These are phyloP conservation scores for Leucogyrophana mollusca DNA, from an alignment of 768 basidiomycete species.

Conservation along the genomic window DNA sequence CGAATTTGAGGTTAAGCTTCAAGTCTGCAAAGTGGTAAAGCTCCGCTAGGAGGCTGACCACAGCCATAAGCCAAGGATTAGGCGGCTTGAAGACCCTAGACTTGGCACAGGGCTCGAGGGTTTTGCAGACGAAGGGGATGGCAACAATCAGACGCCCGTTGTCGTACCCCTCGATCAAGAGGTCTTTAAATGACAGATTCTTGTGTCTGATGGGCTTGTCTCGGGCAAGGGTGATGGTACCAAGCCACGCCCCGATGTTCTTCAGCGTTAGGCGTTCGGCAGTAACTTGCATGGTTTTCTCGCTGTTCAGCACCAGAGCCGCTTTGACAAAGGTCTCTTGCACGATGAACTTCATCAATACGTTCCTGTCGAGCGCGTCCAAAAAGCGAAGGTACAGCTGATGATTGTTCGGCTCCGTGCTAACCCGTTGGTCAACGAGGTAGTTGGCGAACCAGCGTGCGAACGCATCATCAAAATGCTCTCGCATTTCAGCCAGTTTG, in stretches of 20 bases:
- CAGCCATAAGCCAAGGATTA: slow-evolving; percentile 98
- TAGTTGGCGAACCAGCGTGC: slow-evolving; percentile 98
- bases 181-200: slow-evolving; percentile 94
- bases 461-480: slow-evolving; percentile 78
- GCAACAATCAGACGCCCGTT: slow-evolving; percentile 87
- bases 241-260: slow-evolving; percentile 95
- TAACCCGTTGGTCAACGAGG: slow-evolving; percentile 92
- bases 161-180: slow-evolving; percentile 95
- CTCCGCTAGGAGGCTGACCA: slow-evolving; percentile 87
- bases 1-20: slow-evolving; percentile 96
- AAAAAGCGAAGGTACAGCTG: slow-evolving; percentile 92
- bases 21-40: slow-evolving; percentile 97
- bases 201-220: slow-evolving; percentile 91
- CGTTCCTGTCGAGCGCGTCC: slow-evolving; percentile 71
- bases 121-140: slow-evolving; percentile 98
- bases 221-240: slow-evolving; percentile 87
- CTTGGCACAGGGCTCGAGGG: slow-evolving; percentile 84
- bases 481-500: slow-evolving; percentile 85
- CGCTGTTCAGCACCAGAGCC: slow-evolving; percentile 82
- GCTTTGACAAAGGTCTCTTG: slow-evolving; percentile 94
- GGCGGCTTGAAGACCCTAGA: slow-evolving; percentile 94
- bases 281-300: slow-evolving; percentile 81
- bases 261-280: slow-evolving; percentile 87
- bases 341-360: slow-evolving; percentile 74
- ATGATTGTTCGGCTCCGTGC: slow-evolving; percentile 97